Percentiles rank a stretch among this genome's conserved stretches.
phyloP scores from a whole-genome alignment of 495 filamentous ascomycete species.

The Neurospora discreta region DNA sequence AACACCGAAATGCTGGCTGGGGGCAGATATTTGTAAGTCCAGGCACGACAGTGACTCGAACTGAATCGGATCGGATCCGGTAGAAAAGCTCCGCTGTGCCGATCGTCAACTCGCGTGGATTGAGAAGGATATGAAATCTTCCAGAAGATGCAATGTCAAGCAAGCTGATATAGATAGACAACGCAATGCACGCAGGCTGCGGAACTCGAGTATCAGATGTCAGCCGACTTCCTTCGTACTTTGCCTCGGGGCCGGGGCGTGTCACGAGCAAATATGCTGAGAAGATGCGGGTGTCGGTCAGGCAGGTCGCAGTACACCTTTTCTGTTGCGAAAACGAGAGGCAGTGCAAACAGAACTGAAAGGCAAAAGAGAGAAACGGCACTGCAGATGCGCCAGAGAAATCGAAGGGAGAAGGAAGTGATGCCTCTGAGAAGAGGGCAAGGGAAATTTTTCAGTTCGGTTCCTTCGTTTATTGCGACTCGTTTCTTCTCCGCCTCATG shows the following conservation, averaged over 20 bases:
- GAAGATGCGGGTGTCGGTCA: neutral
- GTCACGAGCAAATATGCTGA: neutral
- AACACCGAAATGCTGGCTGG: neutral
- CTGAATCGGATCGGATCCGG: neutral
- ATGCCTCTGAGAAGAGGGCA: neutral
- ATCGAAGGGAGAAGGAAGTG: neutral
- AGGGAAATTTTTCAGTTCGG: neutral
- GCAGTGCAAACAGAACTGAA: neutral
- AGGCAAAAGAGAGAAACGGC: slow-evolving; percentile 6
- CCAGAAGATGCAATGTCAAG: neutral
- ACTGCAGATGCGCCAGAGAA: slow-evolving; percentile 5
- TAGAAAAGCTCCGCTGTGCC: neutral
- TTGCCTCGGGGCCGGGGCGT: neutral
- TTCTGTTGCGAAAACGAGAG: slow-evolving; percentile 1
- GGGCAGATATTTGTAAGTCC: neutral
- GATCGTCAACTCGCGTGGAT: neutral
- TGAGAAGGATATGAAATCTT: neutral
- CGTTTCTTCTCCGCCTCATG: neutral
- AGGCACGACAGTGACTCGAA: neutral
- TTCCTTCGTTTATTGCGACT: neutral
- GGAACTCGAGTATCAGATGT: neutral
- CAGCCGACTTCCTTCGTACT: neutral
- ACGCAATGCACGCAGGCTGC: neutral
- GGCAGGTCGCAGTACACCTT: neutral
- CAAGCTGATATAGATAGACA: neutral